phyloP scores from a whole-genome alignment of 2,329 filamentous ascomycete genomes.

The Penicillium sp. region DNA sequence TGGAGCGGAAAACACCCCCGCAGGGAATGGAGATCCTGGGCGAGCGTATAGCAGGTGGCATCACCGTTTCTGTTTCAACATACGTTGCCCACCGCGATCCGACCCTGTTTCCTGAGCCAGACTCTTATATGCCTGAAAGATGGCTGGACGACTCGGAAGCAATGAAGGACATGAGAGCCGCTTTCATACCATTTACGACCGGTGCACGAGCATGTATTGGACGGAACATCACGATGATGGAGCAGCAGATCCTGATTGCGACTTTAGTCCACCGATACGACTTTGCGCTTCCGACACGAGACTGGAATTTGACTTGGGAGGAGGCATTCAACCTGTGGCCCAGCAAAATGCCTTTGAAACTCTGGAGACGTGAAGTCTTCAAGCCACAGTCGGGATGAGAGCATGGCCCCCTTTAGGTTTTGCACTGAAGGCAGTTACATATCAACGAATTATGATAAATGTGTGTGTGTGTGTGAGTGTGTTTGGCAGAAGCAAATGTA shows the following conservation, averaged over 20 bases:
- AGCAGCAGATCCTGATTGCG: conserved; percentile 46
- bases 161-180: conserved; percentile 33
- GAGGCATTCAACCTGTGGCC: not conserved
- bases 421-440: no score
- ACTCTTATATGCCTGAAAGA: conserved; percentile 38
- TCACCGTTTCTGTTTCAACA: conserved; percentile 32
- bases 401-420: no score
- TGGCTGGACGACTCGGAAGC: conserved; percentile 42
- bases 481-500: no score
- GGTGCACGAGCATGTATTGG: conserved; percentile 40
- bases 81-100: conserved; percentile 38
- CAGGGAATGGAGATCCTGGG: not conserved
- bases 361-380: not conserved
- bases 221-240: conserved; percentile 41
- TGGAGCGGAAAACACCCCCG: not conserved
- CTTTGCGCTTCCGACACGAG: conserved; percentile 33
- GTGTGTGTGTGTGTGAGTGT: no score
- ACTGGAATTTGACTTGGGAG: conserved; percentile 24
- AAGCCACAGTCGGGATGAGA: no score
- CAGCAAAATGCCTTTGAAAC: not conserved
- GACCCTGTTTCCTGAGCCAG: conserved; percentile 32
- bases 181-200: conserved; percentile 39
- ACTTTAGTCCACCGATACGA: conserved; percentile 46
- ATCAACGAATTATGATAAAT: no score
- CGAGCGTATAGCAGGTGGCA: not conserved